phyloP scores from a whole-genome alignment of 108 stramenopile species.

The Epipyxis sp. region DNA sequence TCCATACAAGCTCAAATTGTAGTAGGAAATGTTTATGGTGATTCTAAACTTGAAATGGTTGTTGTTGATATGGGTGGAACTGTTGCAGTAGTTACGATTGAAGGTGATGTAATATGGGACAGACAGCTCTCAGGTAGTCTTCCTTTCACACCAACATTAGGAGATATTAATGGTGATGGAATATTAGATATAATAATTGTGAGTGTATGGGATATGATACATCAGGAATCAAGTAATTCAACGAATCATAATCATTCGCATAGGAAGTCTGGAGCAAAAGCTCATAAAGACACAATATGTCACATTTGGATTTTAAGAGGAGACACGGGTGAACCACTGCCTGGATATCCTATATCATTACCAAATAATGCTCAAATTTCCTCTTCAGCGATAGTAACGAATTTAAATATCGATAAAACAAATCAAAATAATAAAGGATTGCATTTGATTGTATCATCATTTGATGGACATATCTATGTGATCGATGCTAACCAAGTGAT shows the following conservation, averaged over 20 bases:
- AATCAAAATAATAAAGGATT: not conserved
- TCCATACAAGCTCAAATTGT: not conserved
- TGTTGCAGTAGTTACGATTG: not conserved
- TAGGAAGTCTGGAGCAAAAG: not conserved
- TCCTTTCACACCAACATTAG: slow-evolving; percentile 5
- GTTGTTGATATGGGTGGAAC: slow-evolving; percentile 8
- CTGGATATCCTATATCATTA: not conserved
- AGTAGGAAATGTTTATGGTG: slow-evolving; percentile 2
- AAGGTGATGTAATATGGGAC: slow-evolving; percentile 5
- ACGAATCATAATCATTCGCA: not conserved
- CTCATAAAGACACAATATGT: not conserved
- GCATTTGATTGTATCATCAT: not conserved
- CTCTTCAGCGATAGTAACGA: not conserved
- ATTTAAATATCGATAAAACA: not conserved
- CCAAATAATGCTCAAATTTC: not conserved
- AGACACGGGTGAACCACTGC: not conserved
- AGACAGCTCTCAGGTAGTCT: not conserved
- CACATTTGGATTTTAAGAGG: not conserved
- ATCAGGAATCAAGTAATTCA: not conserved
- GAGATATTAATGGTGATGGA: slow-evolving; percentile 28
- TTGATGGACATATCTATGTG: not conserved
- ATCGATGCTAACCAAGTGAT: not conserved
- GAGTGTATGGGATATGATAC: not conserved
- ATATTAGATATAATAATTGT: slow-evolving; percentile 2
- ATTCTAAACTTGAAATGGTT: slow-evolving; percentile 2